Base-by-base conservation (phyloP, 164 flowering plant species). In the Annona squamosa region DNA sequence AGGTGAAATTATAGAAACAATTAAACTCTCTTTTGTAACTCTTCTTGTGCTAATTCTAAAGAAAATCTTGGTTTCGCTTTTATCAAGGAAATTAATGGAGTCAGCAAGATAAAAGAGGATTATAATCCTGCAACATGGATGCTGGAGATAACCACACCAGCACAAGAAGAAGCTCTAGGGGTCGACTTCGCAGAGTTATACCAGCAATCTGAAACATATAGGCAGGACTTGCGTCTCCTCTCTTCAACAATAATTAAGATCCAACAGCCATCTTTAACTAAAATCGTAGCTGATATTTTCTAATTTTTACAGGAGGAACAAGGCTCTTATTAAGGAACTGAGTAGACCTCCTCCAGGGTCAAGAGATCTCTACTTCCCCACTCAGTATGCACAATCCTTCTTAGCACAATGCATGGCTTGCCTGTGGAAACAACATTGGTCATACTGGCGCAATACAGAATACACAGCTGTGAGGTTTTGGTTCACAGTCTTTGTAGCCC, bases 101-200 rank as follows among this genome's bases (percentile, higher is more conserved):
- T 85, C 52, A 46, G 67, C 68, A 85, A 72, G 67, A 82, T 82
- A 46, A 82, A 74, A 63, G 84, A 82, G 26, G 82, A 82, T n/a
- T 79, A 82, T 67, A 85, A 85, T 67, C 87, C 87, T 1, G 87
- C 87, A 66, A 82, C 87, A n/a, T 85, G 87, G 87, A 81, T 85
- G 87, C 47, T 85, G 77, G 87, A 85, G 73, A 76, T 81, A 46
- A 81, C 81, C 46, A 56, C 80, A 0, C 48, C 67, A 17, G 80
- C 80, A 56, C 83, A 85, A 71, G 87, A 85, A 65, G 78, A 52
- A 37, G 46, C 19, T 64, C 76, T 85, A 1, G 80, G 81, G 4
- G 69, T 79, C 7, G 68, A 85, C 42, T 83, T 82, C 63, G 69
- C 78, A 4, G 80, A 82, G 4, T 26, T 78, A 10, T 85, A 85